phyloP scores from a whole-genome alignment of 2,329 filamentous ascomycete species.

The Pyrenophora tritici-repentis region DNA sequence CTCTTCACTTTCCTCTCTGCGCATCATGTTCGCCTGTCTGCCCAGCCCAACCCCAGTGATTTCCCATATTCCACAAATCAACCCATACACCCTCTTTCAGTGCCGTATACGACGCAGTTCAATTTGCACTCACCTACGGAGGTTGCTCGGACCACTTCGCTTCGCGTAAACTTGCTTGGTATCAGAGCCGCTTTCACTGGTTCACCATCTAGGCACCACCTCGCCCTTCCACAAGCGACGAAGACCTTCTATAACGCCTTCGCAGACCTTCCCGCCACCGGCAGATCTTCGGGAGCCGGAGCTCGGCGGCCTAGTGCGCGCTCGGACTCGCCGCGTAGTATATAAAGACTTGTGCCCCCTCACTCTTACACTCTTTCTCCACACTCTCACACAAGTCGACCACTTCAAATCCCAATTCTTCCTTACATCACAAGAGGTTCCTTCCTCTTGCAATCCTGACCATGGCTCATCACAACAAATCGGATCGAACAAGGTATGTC shows the following conservation, averaged over 20 bases:
- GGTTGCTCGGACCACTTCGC: conserved; percentile 14
- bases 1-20: neutral
- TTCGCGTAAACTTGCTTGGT: conserved; percentile 1
- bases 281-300: conserved; percentile 7
- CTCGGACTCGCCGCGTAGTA: neutral
- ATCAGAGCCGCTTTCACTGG: conserved; percentile 2
- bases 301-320: neutral
- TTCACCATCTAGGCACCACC: neutral
- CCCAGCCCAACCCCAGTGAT: conserved; percentile 2
- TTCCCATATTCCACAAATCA: neutral
- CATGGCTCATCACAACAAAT: no score
- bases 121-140: neutral
- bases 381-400: no score
- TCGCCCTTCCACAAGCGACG: conserved; percentile 1
- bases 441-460: no score
- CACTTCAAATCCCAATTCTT: no score
- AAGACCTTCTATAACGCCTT: conserved; percentile 7
- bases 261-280: conserved; percentile 11
- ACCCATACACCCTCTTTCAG: neutral
- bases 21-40: neutral
- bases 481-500: no score
- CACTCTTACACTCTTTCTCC: conserved; percentile 2
- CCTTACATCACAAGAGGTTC: no score
- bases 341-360: conserved; percentile 8
- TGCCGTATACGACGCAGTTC: neutral